Percentiles rank a stretch among this genome's conserved stretches.
phyloP scores from a whole-genome alignment of 140 eudicot species.

The Flaveria floridana region DNA sequence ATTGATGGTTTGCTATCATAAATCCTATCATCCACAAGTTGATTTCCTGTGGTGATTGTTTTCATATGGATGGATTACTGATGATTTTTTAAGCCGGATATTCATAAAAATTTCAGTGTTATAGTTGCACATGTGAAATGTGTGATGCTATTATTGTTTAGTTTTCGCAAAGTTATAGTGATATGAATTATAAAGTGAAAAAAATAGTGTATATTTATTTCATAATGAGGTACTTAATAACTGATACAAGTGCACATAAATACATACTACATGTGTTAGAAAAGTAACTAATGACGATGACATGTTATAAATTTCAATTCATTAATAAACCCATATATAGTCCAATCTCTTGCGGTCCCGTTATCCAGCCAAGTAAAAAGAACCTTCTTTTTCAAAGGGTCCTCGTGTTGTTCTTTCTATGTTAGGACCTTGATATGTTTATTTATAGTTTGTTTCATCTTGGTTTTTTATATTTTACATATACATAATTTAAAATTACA shows the following conservation, averaged over 20 bases:
- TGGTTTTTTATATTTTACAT: too few species aligned
- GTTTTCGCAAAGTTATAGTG: too few species aligned
- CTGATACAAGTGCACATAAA: neutral
- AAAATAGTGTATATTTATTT: neutral
- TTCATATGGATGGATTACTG: too few species aligned
- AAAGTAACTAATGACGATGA: neutral
- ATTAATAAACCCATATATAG: slow-evolving; percentile 6
- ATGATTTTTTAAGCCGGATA: too few species aligned
- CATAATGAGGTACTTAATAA: neutral
- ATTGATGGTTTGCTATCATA: too few species aligned
- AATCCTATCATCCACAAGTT: too few species aligned
- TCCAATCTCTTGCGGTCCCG: slow-evolving; percentile 10
- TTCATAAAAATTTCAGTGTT: too few species aligned
- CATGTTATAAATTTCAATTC: neutral
- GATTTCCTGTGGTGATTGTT: too few species aligned
- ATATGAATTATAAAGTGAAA: neutral
- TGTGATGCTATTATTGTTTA: too few species aligned
- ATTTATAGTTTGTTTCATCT: neutral
- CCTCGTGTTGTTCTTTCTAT: neutral
- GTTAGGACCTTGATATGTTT: neutral
- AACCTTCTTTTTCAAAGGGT: slow-evolving; percentile 15
- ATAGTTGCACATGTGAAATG: too few species aligned
- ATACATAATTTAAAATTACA: too few species aligned
- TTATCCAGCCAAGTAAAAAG: slow-evolving; percentile 14
- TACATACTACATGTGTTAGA: neutral